Evolutionary conservation across 2,329 filamentous ascomycete species (phyloP), one percentile per base, ranked within the genome.

Genomic region (Aspergillus aculeatinus): DNA sequence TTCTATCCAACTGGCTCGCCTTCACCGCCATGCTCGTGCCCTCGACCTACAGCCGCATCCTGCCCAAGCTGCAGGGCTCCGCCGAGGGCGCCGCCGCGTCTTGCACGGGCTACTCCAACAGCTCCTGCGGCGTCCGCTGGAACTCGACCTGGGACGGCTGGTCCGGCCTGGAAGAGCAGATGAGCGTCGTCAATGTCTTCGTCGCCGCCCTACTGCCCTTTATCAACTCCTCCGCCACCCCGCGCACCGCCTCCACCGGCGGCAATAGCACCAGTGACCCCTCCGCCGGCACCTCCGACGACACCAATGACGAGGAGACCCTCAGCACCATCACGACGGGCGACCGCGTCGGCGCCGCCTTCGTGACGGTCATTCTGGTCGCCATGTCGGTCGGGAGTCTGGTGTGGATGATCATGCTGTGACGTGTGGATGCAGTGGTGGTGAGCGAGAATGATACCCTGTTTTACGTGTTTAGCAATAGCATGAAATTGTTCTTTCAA

Each of bases 111-210:
- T 72, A 75, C 3, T 81, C 81, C 31, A 83, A 86, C 25, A 81
- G 83, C n/a, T 81, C 80, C 29, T 91, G 89, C 68, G 86, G 87
- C 11, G 84, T 89, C 64, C 82, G 82, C 66, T 81, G 78, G 47
- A 67, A 74, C 0, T 77, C 79, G 0, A 67, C 66, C 2, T 90
- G 80, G 66, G 84, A 87, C 63, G 82, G 82, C 48, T 83, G 79
- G 60, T 80, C 78, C 12, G 88, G 88, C 57, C 87, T 91, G 9
- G 84, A 89, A 48, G 81, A 89, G 72, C 86, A 90, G 79, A 89
- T 91, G 83, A 87, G 84, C 66, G 87, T 86, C 0, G 77, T 90
- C 27, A 82, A 84, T 27, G 82, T 87, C 12, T 77, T 91, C 64
- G 85, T 86, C 73, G 87, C 86, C 59, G 84, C 82, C 48, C 77